These are phyloP conservation scores for Fusarium concolor DNA, from an alignment of 2,329 filamentous ascomycete species.

Conservation along the genomic window DNA sequence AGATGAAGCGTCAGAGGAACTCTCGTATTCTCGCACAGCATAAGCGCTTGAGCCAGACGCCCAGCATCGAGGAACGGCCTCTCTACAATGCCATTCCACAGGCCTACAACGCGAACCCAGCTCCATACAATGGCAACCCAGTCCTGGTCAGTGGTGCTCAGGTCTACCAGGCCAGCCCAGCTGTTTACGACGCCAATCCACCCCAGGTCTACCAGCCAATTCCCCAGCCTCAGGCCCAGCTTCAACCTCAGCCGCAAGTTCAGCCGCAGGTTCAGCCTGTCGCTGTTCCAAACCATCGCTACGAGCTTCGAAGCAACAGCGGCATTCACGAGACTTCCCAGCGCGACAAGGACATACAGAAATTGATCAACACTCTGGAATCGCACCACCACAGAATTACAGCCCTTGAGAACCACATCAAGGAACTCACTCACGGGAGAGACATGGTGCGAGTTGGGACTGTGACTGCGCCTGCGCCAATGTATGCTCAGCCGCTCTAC, in stretches of 20 bases:
- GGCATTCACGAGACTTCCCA: background rate
- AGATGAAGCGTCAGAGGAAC: constrained; percentile 32
- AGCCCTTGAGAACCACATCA: background rate
- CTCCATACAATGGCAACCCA: background rate
- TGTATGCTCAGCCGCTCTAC: background rate
- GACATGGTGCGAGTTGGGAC: background rate
- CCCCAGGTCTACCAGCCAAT: background rate
- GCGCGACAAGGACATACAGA: background rate
- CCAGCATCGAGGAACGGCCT: background rate
- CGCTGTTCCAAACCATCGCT: background rate
- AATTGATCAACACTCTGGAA: background rate
- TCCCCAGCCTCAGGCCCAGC: background rate
- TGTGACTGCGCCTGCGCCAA: background rate
- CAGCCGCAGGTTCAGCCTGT: background rate
- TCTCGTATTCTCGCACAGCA: constrained; percentile 1
- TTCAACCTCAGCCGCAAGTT: background rate
- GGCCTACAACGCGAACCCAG: background rate
- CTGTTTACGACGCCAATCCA: background rate
- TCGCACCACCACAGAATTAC: background rate
- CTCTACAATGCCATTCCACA: background rate
- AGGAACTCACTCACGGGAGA: background rate
- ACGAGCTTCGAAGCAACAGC: background rate
- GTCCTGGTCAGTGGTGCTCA: too few relatives aligned
- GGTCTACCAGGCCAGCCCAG: background rate
- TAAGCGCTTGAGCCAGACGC: background rate